phyloP scores from a whole-genome alignment of 768 basidiomycete genomes.

The Hygrophorus russula region DNA sequence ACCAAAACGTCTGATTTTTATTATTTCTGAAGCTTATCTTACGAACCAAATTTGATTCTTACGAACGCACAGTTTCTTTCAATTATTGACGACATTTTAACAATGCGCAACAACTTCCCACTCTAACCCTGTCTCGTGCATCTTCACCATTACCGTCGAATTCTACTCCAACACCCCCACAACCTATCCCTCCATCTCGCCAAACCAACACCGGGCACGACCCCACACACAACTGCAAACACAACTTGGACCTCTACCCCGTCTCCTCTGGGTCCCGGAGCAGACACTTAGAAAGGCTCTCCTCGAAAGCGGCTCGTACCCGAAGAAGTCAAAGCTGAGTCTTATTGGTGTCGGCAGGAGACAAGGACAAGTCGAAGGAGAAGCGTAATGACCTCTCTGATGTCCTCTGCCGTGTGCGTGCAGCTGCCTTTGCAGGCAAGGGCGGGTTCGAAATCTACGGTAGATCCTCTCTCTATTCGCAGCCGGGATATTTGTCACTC shows the following conservation, averaged over 20 bases:
- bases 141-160: conserved; percentile 8
- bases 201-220: conserved; percentile 48
- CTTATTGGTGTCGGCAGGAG: conserved; percentile 21
- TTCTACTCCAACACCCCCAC: conserved; percentile 16
- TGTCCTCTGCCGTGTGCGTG: conserved; percentile 41
- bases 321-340: conserved; percentile 60
- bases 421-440: conserved; percentile 16
- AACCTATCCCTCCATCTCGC: conserved; percentile 49
- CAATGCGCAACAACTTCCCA: conserved; percentile 10
- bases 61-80: conserved; percentile 4
- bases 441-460: conserved; percentile 61
- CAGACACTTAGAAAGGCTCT: conserved; percentile 7
- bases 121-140: conserved; percentile 7
- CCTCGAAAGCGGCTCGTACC: conserved; percentile 43
- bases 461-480: conserved; percentile 39
- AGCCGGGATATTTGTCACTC: conserved; percentile 43
- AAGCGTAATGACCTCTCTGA: conserved; percentile 42
- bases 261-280: conserved; percentile 17
- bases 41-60: conserved; percentile 5
- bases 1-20: background rate
- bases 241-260: conserved; percentile 23
- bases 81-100: conserved; percentile 6
- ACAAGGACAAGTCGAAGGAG: conserved; percentile 18
- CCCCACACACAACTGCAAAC: conserved; percentile 23
- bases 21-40: conserved; percentile 1